Evolutionary conservation across 108 stramenopile genomes (phyloP).

Genomic region (Epipyxis sp.): DNA sequence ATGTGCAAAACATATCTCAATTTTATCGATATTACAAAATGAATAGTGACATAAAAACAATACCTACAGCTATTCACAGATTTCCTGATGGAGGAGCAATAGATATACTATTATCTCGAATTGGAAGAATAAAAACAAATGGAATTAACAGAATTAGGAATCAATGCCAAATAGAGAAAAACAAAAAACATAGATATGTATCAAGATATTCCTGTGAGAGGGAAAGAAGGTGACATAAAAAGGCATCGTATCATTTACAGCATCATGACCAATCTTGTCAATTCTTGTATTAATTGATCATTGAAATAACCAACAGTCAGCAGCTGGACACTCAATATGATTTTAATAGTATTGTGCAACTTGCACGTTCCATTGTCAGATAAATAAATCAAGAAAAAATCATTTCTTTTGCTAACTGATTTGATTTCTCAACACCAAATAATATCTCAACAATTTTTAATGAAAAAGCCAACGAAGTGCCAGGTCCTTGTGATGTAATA

Average conservation of each 20-base stretch:
- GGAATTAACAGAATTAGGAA: background rate
- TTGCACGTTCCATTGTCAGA: too few species aligned
- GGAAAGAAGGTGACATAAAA: too few species aligned
- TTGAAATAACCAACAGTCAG: too few species aligned
- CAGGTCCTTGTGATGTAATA: constrained; percentile 22
- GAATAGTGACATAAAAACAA: background rate
- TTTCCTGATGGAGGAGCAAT: constrained; percentile 32
- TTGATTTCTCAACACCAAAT: constrained; percentile 56
- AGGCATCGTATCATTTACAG: too few species aligned
- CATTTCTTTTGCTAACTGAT: constrained; percentile 44
- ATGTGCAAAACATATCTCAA: background rate
- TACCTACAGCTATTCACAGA: constrained; percentile 3
- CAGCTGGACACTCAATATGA: too few species aligned
- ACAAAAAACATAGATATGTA: background rate
- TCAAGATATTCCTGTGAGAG: background rate
- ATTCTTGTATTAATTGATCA: too few species aligned
- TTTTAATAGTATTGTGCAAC: too few species aligned
- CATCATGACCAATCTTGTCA: too few species aligned
- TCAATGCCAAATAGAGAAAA: background rate
- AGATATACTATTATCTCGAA: background rate
- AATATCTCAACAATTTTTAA: constrained; percentile 53
- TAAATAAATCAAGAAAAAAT: too few species aligned
- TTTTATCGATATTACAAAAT: background rate
- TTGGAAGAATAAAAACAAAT: background rate
- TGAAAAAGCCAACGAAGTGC: constrained; percentile 61